Percentiles rank a stretch among this genome's conserved stretches.
These are phyloP conservation scores for Aegle marmelos DNA, from an alignment of 345 rosid genomes.

Conservation along the genomic window DNA sequence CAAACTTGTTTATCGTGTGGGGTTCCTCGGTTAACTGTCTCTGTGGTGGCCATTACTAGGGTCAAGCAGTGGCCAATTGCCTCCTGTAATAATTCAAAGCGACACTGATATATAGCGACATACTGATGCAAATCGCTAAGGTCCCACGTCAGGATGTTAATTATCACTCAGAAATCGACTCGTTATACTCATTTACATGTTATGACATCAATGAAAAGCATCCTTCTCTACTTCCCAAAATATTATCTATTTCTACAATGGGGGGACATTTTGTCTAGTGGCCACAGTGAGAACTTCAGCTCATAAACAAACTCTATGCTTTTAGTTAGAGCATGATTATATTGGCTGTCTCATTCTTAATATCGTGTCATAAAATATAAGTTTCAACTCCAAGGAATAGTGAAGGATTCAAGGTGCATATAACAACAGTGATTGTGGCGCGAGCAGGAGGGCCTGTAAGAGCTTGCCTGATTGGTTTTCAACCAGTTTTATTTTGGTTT, in stretches of 20 bases:
- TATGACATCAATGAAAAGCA: no score
- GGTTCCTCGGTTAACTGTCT: no score
- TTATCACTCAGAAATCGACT: not conserved
- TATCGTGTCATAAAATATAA: not conserved
- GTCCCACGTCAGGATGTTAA: not conserved
- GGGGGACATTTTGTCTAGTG: no score
- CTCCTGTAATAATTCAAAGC: not conserved
- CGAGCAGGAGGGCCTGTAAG: not conserved
- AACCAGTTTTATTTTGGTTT: slow-evolving; percentile 16
- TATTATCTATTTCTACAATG: not conserved
- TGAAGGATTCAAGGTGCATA: not conserved
- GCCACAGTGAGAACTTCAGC: not conserved
- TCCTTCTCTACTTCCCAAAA: not conserved
- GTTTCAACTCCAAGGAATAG: not conserved
- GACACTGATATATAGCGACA: not conserved
- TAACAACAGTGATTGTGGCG: not conserved
- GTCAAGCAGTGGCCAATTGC: not conserved
- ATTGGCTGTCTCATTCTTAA: not conserved
- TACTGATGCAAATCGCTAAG: not conserved
- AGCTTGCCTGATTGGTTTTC: no score
- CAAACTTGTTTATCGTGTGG: not conserved
- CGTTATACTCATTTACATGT: not conserved
- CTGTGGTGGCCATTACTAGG: not conserved
- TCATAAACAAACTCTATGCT: not conserved
- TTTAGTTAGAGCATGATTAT: not conserved